Percentiles rank a stretch among this genome's conserved stretches.
Conservation (phyloP, 1,284 basidiomycete genomes). For the Mycena citricolor region DNA sequence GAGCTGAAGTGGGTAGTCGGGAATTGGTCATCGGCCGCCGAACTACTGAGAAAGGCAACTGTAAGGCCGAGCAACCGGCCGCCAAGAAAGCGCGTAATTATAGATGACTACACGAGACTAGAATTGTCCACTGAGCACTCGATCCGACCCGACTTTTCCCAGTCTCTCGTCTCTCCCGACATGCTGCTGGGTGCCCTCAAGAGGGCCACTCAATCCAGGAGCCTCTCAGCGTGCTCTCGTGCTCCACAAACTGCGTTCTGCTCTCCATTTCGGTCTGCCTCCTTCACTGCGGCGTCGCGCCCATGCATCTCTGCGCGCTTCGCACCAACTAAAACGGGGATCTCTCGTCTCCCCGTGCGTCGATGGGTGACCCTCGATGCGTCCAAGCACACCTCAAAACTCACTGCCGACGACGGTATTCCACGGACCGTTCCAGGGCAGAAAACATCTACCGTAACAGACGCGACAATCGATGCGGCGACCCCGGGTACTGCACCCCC, state of each 20-base stretch:
- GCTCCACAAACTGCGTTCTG: too few species aligned
- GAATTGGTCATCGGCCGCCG: slow-evolving; percentile 21
- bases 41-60: background rate
- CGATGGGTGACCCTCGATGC: too few species aligned
- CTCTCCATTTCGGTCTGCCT: too few species aligned
- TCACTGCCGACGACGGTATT: too few species aligned
- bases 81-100: background rate
- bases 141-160: background rate
- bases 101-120: too few species aligned
- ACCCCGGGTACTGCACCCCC: slow-evolving; percentile 47
- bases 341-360: too few species aligned
- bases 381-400: too few species aligned
- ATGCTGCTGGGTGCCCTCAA: slow-evolving; percentile 27
- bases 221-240: too few species aligned
- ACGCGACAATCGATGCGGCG: background rate
- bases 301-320: slow-evolving; percentile 12
- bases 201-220: slow-evolving; percentile 19
- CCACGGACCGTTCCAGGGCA: too few species aligned
- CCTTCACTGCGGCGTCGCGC: slow-evolving; percentile 1
- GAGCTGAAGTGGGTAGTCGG: slow-evolving; percentile 1
- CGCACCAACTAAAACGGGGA: slow-evolving; percentile 19
- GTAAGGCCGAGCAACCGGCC: slow-evolving; percentile 1
- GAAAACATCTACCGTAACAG: background rate
- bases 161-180: background rate
- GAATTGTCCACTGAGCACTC: background rate